Conservation (phyloP, 2,329 filamentous ascomycete genomes). For the Harringtonia lauricola region DNA sequence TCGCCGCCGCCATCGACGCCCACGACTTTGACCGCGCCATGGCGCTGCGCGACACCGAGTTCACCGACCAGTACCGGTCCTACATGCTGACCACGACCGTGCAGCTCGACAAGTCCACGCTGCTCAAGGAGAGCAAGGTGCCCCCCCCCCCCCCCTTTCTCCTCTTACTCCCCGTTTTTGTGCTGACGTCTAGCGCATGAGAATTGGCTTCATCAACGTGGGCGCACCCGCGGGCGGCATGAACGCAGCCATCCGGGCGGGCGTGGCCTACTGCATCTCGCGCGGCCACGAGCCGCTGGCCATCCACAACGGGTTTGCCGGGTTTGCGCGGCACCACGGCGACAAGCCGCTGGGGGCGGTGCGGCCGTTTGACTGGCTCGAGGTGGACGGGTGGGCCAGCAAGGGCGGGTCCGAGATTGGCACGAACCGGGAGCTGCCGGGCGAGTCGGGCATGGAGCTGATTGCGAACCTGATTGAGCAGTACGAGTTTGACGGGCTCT, state of each 20-base stretch:
- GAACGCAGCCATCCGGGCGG: constrained; percentile 91
- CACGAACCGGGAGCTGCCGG: constrained; percentile 87
- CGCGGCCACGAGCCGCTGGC: constrained; percentile 88
- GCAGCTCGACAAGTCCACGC: constrained; percentile 53
- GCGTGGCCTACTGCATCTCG: constrained; percentile 83
- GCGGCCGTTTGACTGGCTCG: constrained; percentile 79
- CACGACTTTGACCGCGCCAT: constrained; percentile 86
- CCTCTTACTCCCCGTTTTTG: not conserved
- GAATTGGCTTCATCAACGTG: constrained; percentile 91
- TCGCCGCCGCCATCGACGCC: constrained; percentile 68
- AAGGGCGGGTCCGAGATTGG: constrained; percentile 96
- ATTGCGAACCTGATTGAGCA: constrained; percentile 75
- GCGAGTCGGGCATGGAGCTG: constrained; percentile 70
- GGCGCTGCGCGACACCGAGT: constrained; percentile 82
- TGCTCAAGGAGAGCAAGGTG: constrained; percentile 62
- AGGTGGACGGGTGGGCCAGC: constrained; percentile 91
- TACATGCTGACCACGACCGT: constrained; percentile 87
- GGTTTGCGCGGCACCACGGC: constrained; percentile 79
- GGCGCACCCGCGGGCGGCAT: constrained; percentile 95
- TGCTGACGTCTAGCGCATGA: constrained; percentile 54
- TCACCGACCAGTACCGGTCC: constrained; percentile 81
- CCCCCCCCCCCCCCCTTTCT: constrained; percentile 15
- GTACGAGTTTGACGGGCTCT: constrained; percentile 83
- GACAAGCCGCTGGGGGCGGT: constrained; percentile 77
- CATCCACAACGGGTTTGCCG: constrained; percentile 94